These are phyloP conservation scores for Candida easanensis DNA, from an alignment of 805 yeast species.

Conservation along the genomic window DNA sequence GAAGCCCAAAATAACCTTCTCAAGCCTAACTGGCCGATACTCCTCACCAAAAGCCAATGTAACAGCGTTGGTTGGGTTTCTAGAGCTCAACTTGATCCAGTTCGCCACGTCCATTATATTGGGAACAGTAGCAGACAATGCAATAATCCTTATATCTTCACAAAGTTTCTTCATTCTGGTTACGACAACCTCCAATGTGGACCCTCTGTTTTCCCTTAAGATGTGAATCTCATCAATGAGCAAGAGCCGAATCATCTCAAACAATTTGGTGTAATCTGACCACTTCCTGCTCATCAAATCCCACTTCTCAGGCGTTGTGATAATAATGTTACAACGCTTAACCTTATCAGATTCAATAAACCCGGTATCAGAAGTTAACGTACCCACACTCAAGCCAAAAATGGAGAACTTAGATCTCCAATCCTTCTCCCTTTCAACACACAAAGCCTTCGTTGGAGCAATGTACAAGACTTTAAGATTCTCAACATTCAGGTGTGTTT, in stretches of 20 bases:
- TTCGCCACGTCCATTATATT: constrained; percentile 45
- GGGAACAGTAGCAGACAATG: constrained; percentile 53
- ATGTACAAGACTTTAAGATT: constrained; percentile 43
- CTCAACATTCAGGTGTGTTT: constrained; percentile 23
- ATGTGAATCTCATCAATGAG: constrained; percentile 48
- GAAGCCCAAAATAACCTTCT: constrained; percentile 43
- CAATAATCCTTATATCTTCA: constrained; percentile 38
- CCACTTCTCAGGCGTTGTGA: constrained; percentile 65
- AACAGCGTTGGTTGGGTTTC: constrained; percentile 28
- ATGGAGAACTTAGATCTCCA: constrained; percentile 43
- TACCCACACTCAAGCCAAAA: constrained; percentile 42
- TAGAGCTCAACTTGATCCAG: constrained; percentile 37
- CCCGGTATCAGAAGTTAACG: constrained; percentile 55
- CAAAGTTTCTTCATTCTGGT: constrained; percentile 46
- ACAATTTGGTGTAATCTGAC: constrained; percentile 39
- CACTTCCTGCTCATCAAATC: constrained; percentile 53
- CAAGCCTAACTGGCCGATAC: constrained; percentile 43
- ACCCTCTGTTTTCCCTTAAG: constrained; percentile 44
- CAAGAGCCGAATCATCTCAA: constrained; percentile 43
- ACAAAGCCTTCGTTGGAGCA: constrained; percentile 60
- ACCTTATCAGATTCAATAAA: constrained; percentile 42
- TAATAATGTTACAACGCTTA: constrained; percentile 43
- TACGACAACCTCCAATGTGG: constrained; percentile 45
- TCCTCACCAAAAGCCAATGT: constrained; percentile 44
- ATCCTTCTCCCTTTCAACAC: constrained; percentile 45